Evolutionary conservation across 441 rosid genomes (phyloP), one percentile per base, ranked within the genome.

Genomic region (Aquilaria agallochum): DNA sequence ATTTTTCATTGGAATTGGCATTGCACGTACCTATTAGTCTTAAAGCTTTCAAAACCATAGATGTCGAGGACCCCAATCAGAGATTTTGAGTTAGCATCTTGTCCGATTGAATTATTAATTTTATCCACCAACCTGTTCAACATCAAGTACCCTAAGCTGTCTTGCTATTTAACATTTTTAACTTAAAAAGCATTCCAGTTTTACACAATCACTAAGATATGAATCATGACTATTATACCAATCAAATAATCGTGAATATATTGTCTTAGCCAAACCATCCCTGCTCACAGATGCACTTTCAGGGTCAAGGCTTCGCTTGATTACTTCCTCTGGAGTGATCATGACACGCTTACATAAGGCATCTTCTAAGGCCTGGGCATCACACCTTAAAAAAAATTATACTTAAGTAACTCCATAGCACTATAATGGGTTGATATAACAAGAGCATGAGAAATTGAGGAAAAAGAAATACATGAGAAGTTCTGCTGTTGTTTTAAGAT

Each of bases 11-110:
- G 27, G 48, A 11, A 64, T n/a, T 56, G 58, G n/a, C 58, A 50
- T 11, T 52, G 14, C 50, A 32, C 40, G 55, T 76, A 86, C 99
- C 99, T 94, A 57, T 91, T 95, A 46, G 88, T 64, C 80, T 95
- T 91, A 63, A 95, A 95, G 82, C 99, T 95, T 79, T 91, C 99
- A 62, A 95, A 95, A 63, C 99, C 99, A 11, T 91, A 95, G 48
- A 95, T 91, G 54, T 66, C 69, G 11, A 66, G 69, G 9, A 66
- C 69, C 49, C 69, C 69, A 42, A 66, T 66, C 33, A 66, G 55
- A 58, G 56, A 66, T 58, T 58, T 66, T 9, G 69, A 66, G 45
- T 66, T 58, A 11, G 69, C 57, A 58, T 66, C 69, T 51, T 66
- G 69, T 52, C 69, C 69, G 10, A 66, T 66, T 42, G 69, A 66